Base-by-base conservation (phyloP, 352 stramenopile species). In the Hyaloperonospora arabidopsidis region DNA sequence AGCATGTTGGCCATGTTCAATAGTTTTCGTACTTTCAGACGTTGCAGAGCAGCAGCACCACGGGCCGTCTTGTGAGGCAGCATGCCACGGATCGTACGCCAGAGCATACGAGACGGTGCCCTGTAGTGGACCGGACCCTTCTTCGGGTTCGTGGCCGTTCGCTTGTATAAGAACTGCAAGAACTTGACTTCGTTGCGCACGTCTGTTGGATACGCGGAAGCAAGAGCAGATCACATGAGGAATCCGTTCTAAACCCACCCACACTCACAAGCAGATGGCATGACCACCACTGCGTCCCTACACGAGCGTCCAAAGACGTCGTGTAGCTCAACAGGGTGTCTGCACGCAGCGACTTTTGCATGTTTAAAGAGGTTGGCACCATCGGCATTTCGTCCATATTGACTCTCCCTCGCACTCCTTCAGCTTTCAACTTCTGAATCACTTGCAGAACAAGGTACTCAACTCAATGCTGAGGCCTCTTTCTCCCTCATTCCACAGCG, bases 81-180 rank as follows among this genome's bases (percentile, higher is more conserved):
- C 97, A 99, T 99, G 62, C 97, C 96, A 76, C 95, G 95, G 63
- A 98, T 82, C 45, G 84, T 87, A 52, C 80, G 79, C 82, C 80
- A 90, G 59, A 92, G 68, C 80, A 99, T 98, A 41, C 86, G 76
- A 58, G 95, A 95, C 45, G 97, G 97, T 22, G 87, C 83, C 72
- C 97, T 96, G 93, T 98, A 98, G 83, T 99, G 96, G 71, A 98
- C 95, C 48, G 97, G 97, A 62, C 97, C 97, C 65, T 89, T 81
- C 70, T 89, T 91, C 43, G 96, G 96, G 87, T 99, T 99, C 49
- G 96, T 98, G 72, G 97, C 97, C 65, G 93, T 98, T 74, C 87
- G 86, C 84, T 99, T 99, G 69, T 97, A 95, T 70, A 97, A 88
- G 84, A 98, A 98, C 73, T 98, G 89, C 59, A 97, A 78, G 82